Evolutionary conservation across 208 protist genomes (phyloP).

Genomic region (Leptomonas seymouri): DNA sequence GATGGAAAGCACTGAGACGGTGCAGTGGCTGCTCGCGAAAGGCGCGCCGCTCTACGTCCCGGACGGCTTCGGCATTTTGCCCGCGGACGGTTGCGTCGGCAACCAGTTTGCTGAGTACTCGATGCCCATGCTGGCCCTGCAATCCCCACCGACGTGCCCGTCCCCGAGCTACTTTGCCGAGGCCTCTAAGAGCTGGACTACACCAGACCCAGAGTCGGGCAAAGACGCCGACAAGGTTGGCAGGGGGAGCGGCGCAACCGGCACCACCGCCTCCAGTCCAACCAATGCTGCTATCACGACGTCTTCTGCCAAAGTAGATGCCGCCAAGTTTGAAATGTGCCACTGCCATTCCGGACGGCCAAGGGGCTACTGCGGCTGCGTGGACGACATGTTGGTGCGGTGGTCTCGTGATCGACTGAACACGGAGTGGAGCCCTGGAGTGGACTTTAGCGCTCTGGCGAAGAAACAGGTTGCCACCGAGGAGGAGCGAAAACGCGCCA

Average conservation of each 20-base stretch:
- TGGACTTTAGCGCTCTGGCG: constrained; percentile 59
- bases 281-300: not conserved
- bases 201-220: constrained; percentile 16
- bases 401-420: constrained; percentile 75
- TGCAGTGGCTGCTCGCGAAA: constrained; percentile 77
- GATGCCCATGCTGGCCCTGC: constrained; percentile 62
- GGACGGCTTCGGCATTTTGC: constrained; percentile 54
- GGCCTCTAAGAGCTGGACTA: constrained; percentile 13
- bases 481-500: constrained; percentile 24
- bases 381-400: constrained; percentile 90
- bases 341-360: constrained; percentile 69
- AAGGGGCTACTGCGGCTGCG: constrained; percentile 80
- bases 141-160: constrained; percentile 34
- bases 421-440: constrained; percentile 60
- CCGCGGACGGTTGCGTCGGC: constrained; percentile 43
- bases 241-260: constrained; percentile 1
- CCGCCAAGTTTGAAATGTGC: constrained; percentile 34
- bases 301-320: constrained; percentile 1
- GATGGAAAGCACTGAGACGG: constrained; percentile 66
- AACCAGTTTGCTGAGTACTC: constrained; percentile 56
- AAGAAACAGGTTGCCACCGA: constrained; percentile 35
- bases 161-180: constrained; percentile 37
- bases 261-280: constrained; percentile 1
- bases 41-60: constrained; percentile 78
- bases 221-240: constrained; percentile 16